Percentiles rank a stretch among this genome's conserved stretches.
phyloP scores from a whole-genome alignment of 2,329 filamentous ascomycete genomes.

The Colletotrichum falcatum region DNA sequence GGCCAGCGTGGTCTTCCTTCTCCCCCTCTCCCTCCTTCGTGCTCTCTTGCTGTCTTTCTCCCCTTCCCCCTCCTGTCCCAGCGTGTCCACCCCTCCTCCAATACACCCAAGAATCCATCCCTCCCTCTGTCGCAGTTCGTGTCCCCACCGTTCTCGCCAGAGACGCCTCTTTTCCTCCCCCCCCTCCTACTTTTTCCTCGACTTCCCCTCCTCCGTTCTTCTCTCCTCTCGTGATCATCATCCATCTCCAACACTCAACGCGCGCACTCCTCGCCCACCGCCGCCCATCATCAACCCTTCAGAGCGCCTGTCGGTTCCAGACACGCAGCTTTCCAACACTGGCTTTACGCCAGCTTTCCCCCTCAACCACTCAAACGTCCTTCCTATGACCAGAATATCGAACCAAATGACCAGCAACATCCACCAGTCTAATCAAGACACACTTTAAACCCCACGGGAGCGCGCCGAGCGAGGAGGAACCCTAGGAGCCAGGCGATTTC shows the following conservation, averaged over 20 bases:
- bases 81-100: constrained; percentile 29
- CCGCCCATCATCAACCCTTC: constrained; percentile 48
- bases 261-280: constrained; percentile 35
- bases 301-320: constrained; percentile 40
- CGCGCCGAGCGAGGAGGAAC: constrained; percentile 66
- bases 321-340: constrained; percentile 39
- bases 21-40: constrained; percentile 12
- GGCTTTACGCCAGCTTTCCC: constrained; percentile 46
- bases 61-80: constrained; percentile 28
- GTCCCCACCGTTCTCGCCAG: constrained; percentile 40
- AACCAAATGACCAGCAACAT: constrained; percentile 45
- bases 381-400: constrained; percentile 45
- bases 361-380: constrained; percentile 28
- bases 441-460: constrained; percentile 79
- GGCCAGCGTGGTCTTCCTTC: constrained; percentile 30
- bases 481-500: constrained; percentile 63
- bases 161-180: constrained; percentile 33
- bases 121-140: constrained; percentile 38
- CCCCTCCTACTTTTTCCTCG: constrained; percentile 38
- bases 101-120: constrained; percentile 26
- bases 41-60: constrained; percentile 15
- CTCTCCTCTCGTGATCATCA: constrained; percentile 42
- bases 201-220: constrained; percentile 38
- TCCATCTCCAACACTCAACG: constrained; percentile 49
- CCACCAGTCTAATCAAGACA: constrained; percentile 58